Conservation (phyloP, 2,329 filamentous ascomycete genomes). For the Scedosporium boydii region DNA sequence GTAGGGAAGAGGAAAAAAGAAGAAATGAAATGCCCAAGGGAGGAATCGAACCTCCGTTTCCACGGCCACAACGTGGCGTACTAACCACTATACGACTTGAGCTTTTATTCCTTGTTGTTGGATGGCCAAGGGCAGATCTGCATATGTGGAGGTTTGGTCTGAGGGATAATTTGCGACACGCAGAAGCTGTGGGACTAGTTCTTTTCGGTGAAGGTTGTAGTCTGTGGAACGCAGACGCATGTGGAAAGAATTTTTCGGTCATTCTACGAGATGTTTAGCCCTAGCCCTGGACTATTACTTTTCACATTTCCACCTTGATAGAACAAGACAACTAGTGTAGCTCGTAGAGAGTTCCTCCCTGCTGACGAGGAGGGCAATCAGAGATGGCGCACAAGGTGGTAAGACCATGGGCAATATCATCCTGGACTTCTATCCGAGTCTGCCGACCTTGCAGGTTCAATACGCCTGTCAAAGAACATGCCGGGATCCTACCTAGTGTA, state of each 20-base stretch:
- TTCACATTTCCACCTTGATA: no score
- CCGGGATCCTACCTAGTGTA: no score
- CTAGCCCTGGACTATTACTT: no score
- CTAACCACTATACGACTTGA: conserved; percentile 1
- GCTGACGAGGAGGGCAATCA: conserved; percentile 55
- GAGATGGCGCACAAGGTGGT: conserved; percentile 53
- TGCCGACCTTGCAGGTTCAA: conserved; percentile 71
- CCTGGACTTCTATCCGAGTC: conserved; percentile 77
- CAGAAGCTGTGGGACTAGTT: not conserved
- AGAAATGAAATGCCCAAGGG: not conserved
- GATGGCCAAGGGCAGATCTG: not conserved
- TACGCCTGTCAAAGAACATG: not conserved
- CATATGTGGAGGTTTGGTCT: not conserved
- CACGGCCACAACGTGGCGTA: conserved; percentile 1
- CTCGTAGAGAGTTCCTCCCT: conserved; percentile 52
- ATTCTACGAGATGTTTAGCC: no score
- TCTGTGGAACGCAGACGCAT: no score
- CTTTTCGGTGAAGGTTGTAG: not conserved
- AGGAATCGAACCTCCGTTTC: conserved; percentile 1
- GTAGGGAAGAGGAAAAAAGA: not conserved
- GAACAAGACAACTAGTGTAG: no score
- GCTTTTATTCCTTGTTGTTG: not conserved
- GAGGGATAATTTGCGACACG: not conserved
- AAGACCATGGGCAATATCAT: conserved; percentile 57
- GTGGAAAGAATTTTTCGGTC: no score